Percentiles rank a stretch among this genome's conserved stretches.
phyloP scores from a whole-genome alignment of 345 rosid genomes.

The Eucalyptus guilfoylei region DNA sequence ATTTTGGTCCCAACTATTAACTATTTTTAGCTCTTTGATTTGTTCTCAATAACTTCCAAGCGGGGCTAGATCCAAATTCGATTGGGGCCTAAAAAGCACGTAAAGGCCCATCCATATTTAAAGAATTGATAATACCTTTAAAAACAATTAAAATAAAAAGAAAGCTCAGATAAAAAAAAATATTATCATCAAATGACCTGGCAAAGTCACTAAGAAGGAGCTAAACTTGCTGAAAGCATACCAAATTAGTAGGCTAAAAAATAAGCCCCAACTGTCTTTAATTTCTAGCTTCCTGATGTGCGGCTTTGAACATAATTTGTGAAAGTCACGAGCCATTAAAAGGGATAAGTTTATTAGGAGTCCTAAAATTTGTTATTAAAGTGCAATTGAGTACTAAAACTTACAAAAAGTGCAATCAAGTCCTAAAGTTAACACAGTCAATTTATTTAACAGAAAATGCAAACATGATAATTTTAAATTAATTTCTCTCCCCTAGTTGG shows the following conservation, averaged over 20 bases:
- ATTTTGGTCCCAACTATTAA: background rate
- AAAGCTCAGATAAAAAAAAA: background rate
- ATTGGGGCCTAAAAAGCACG: background rate
- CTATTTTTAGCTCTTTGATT: background rate
- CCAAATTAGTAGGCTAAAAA: background rate
- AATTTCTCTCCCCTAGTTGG: too few relatives aligned
- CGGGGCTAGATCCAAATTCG: background rate
- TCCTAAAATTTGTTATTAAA: too few relatives aligned
- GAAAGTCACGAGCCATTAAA: background rate
- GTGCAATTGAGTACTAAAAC: accelerated
- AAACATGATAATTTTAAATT: accelerated
- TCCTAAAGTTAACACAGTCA: accelerated
- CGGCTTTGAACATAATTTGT: background rate
- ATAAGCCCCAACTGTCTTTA: background rate
- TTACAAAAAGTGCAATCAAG: accelerated
- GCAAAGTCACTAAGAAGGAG: background rate
- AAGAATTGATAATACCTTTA: background rate
- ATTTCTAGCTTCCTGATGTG: background rate
- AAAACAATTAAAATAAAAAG: background rate
- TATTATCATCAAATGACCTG: background rate
- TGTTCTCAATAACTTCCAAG: background rate
- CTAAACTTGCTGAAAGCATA: background rate
- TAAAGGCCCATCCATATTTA: background rate
- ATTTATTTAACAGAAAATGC: too few relatives aligned
- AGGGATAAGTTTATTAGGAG: too few relatives aligned